These are phyloP conservation scores for Mesotaenium endlicherianum DNA, from an alignment of 139 green algal genomes.

Conservation along the genomic window DNA sequence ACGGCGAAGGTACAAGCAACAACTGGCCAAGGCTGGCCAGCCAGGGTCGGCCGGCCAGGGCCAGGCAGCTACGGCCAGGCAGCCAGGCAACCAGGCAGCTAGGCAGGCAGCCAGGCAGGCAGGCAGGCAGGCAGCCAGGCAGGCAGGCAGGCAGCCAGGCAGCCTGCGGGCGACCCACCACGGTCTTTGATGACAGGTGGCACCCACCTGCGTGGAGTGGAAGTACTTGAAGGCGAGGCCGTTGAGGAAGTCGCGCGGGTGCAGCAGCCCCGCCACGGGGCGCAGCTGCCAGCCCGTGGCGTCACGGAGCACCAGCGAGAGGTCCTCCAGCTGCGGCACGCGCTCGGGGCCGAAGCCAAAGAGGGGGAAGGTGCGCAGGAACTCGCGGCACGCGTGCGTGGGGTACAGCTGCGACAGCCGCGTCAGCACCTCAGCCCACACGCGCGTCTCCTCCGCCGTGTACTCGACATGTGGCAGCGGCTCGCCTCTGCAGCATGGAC, in stretches of 20 bases:
- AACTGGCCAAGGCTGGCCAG: too few relatives aligned
- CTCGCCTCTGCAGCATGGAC: too few relatives aligned
- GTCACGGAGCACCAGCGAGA: slow-evolving; percentile 60
- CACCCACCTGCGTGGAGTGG: slow-evolving; percentile 67
- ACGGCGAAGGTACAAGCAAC: too few relatives aligned
- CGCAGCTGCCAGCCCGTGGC: slow-evolving; percentile 72
- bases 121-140: too few relatives aligned
- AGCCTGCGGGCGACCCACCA: too few relatives aligned
- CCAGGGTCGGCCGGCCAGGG: too few relatives aligned
- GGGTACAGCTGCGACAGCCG: slow-evolving; percentile 72
- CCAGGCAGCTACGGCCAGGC: too few relatives aligned
- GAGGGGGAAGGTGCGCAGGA: slow-evolving; percentile 52
- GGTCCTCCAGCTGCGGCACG: slow-evolving; percentile 80
- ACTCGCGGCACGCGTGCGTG: slow-evolving; percentile 72
- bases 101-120: too few relatives aligned
- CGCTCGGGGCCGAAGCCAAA: slow-evolving; percentile 69
- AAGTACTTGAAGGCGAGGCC: slow-evolving; percentile 88
- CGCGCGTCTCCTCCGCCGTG: slow-evolving; percentile 62
- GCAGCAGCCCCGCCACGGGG: slow-evolving; percentile 84
- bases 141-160: too few relatives aligned
- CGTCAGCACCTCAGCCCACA: slow-evolving; percentile 69
- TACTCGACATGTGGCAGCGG: too few relatives aligned
- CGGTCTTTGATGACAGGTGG: too few relatives aligned
- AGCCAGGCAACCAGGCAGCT: too few relatives aligned
- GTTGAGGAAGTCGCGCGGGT: slow-evolving; percentile 88